Base-by-base conservation (phyloP, 192 early-diverging fungal genomes). In the Chytriomyces sp. region DNA sequence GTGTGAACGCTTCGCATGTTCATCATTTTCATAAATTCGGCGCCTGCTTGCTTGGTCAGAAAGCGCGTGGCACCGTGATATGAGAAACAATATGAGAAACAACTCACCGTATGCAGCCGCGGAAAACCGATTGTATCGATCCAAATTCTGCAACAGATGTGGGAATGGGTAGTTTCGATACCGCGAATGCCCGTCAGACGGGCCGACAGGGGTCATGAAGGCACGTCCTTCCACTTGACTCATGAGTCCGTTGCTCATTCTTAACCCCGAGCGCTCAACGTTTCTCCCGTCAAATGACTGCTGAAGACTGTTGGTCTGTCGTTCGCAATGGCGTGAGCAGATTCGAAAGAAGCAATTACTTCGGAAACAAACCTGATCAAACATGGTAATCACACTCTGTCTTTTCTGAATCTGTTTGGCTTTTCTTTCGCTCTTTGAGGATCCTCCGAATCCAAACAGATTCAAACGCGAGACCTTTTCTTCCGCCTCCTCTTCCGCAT, bases 91-190 rank as follows among this genome's bases (percentile, higher is more conserved):
- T 18, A 7, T 7, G 43, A 24, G 16, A 35, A 20, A 64, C n/a
- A 64, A 59, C 48, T 47, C 61, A 26, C 82, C 85, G 50, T 89
- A 87, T 10, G 84, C 80, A 2, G 80, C 87, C 53, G 77, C 72
- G 10, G 82, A 80, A 80, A 89, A 89, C 44, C 82, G 76, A 16
- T 77, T 79, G 62, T 84, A 89, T 43, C 87, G 75, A 16, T 77
- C 65, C 3, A 85, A 73, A 24, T 83, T 84, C 11, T 57, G 80
- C 24, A 84, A 45, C 4, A 84, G 64, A 47, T 71, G 65, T 1
- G 69, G 77, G 13, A 74, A 45, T 7, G 83, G 83, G 23, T 68
- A 83, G 62, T 77, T 59, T 24, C 89, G 45, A 60, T 67, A 77
- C 9, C 24, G 57, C 44, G 45, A 24, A 18, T 28, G 9, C 7